Evolutionary conservation across 1,284 basidiomycete species (phyloP).

Genomic region (Ceratobasidium sp.): DNA sequence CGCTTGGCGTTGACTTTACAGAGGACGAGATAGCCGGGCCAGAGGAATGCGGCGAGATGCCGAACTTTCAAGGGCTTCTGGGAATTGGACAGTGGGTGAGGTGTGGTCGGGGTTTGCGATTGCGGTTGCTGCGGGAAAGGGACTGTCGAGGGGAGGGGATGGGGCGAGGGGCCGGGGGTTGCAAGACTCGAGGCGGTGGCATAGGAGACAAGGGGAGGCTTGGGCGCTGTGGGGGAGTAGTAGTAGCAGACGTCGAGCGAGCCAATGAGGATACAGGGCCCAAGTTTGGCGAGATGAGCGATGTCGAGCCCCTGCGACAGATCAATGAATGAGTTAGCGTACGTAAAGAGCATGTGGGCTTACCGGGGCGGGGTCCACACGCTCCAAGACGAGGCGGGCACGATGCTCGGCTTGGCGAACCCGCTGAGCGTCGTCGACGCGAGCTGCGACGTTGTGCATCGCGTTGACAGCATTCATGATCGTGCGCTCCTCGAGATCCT

Average conservation of each 20-base stretch:
- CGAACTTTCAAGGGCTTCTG: constrained; percentile 70
- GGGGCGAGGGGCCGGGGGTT: constrained; percentile 12
- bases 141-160: constrained; percentile 14
- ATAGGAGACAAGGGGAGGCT: constrained; percentile 18
- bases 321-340: constrained; percentile 54
- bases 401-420: constrained; percentile 71
- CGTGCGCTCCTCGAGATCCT: constrained; percentile 54
- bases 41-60: constrained; percentile 90
- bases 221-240: not conserved
- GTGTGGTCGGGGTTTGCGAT: constrained; percentile 5
- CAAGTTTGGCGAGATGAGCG: constrained; percentile 74
- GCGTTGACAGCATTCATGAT: constrained; percentile 52
- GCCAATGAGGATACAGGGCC: constrained; percentile 79
- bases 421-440: constrained; percentile 64
- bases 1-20: constrained; percentile 78
- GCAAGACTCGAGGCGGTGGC: not conserved
- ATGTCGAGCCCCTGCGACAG: constrained; percentile 52
- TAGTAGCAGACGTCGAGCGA: constrained; percentile 85
- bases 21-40: constrained; percentile 83
- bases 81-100: constrained; percentile 56
- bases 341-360: constrained; percentile 41
- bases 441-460: constrained; percentile 70
- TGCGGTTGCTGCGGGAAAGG: constrained; percentile 18
- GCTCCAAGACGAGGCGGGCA: constrained; percentile 73
- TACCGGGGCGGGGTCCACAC: constrained; percentile 62